Conservation (phyloP, 257 asterid genomes). For the Solanum chiquidenum region DNA sequence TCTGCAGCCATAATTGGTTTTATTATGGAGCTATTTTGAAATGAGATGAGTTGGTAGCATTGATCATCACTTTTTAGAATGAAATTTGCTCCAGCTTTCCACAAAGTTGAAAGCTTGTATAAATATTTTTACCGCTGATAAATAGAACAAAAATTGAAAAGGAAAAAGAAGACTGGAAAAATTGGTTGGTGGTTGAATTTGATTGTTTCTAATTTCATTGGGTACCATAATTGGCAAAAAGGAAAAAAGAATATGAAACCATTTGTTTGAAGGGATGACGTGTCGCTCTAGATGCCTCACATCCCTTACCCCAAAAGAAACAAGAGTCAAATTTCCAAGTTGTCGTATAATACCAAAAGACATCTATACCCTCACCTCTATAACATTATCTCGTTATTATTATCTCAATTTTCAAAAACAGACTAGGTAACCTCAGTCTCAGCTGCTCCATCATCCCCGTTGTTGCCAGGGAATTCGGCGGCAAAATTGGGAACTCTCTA, state of each 20-base stretch:
- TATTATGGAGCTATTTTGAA: neutral
- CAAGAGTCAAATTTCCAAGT: neutral
- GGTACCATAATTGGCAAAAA: neutral
- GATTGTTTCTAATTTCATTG: neutral
- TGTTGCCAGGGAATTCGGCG: neutral
- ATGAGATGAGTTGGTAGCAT: neutral
- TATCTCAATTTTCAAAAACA: neutral
- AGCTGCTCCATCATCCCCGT: neutral
- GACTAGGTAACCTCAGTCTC: neutral
- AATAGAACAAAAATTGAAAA: neutral
- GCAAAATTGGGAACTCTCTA: slow-evolving; percentile 24
- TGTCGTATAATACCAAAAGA: neutral
- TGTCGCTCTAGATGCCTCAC: neutral
- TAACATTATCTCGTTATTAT: neutral
- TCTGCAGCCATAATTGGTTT: neutral
- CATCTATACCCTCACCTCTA: neutral
- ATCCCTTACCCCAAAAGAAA: neutral
- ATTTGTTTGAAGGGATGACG: neutral
- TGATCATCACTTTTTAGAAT: neutral
- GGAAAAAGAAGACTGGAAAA: neutral
- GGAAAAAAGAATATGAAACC: neutral
- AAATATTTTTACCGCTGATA: neutral
- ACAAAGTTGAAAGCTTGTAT: neutral
- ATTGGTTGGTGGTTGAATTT: neutral
- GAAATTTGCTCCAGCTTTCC: neutral